phyloP scores from a whole-genome alignment of 2,329 filamentous ascomycete species.

The Intubia oerlemansii region DNA sequence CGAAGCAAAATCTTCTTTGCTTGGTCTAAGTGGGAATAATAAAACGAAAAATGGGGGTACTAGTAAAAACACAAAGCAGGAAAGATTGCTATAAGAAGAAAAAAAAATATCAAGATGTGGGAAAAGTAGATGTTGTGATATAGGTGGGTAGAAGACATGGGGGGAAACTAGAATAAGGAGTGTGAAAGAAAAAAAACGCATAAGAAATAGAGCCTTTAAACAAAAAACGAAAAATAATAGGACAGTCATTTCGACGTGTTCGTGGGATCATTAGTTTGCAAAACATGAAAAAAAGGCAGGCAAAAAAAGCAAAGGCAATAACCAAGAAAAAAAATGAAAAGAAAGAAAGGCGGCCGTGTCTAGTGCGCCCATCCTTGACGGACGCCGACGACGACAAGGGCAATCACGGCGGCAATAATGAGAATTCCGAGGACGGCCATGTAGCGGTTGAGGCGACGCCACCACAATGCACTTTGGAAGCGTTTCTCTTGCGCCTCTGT shows the following conservation, averaged over 20 bases:
- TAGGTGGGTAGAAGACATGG: background rate
- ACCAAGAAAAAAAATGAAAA: background rate
- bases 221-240: background rate
- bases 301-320: background rate
- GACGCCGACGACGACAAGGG: constrained; percentile 30
- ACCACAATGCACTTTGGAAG: constrained; percentile 34
- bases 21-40: too few species aligned
- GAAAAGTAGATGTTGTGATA: too few species aligned
- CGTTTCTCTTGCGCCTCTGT: constrained; percentile 20
- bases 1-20: too few species aligned
- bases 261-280: too few species aligned
- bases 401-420: constrained; percentile 28
- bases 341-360: background rate
- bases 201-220: background rate
- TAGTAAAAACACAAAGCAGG: too few species aligned
- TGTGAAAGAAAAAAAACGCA: background rate
- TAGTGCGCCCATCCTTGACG: constrained; percentile 22
- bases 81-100: too few species aligned
- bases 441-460: constrained; percentile 34
- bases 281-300: background rate
- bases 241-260: too few species aligned
- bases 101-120: too few species aligned
- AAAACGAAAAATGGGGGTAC: too few species aligned
- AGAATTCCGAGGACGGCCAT: constrained; percentile 35
- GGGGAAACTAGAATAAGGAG: background rate